A percentile compares a stretch with the other conserved stretches of the same genome.
These are phyloP conservation scores for Podila clonocystis DNA, from an alignment of 192 early-diverging fungal species.

Conservation along the genomic window DNA sequence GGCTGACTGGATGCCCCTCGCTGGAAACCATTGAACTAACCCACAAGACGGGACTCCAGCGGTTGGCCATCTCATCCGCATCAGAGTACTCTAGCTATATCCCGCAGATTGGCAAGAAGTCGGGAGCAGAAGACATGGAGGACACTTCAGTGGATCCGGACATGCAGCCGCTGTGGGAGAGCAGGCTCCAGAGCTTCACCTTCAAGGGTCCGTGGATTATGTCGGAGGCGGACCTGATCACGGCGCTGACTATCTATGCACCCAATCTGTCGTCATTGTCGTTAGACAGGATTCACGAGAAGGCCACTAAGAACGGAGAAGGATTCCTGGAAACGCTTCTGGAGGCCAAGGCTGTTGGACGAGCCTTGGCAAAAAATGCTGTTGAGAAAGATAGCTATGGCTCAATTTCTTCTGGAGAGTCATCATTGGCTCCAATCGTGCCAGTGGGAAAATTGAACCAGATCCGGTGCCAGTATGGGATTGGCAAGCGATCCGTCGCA, in stretches of 20 bases:
- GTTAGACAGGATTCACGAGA: neutral
- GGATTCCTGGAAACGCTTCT: no score
- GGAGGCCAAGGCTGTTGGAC: no score
- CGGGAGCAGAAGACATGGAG: neutral
- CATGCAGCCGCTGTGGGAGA: neutral
- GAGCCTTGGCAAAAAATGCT: no score
- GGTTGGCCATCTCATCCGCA: neutral
- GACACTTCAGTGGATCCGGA: neutral
- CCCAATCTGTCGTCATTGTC: neutral
- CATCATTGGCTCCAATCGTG: no score
- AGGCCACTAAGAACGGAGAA: no score
- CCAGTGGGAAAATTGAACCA: no score
- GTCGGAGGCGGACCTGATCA: neutral
- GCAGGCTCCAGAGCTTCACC: neutral
- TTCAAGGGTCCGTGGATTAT: conserved; percentile 11
- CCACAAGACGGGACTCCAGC: neutral
- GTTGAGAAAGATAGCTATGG: no score
- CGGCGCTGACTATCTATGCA: conserved; percentile 1
- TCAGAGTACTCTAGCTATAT: no score
- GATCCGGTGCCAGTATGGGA: no score
- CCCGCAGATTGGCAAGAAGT: neutral
- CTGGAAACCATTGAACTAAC: neutral
- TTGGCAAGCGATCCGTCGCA: no score
- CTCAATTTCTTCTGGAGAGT: no score
- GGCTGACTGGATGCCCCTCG: conserved; percentile 11